Evolutionary conservation across 73 alveolate species (phyloP).

Genomic region (Paramecium sonneborni): DNA sequence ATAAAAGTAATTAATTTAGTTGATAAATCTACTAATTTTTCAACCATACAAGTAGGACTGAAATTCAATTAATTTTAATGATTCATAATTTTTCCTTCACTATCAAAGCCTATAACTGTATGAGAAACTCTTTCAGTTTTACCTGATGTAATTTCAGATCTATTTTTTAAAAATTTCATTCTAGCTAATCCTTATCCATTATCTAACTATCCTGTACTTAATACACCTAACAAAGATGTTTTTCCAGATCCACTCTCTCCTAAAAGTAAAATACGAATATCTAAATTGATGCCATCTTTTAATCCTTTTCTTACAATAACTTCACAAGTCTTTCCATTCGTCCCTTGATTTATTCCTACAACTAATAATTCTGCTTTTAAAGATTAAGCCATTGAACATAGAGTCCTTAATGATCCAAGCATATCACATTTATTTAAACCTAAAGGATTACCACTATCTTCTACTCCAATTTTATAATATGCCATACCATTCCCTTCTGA

Average conservation of each 20-base stretch:
- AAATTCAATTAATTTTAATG: constrained; percentile 47
- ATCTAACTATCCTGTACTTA: constrained; percentile 85
- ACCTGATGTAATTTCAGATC: constrained; percentile 88
- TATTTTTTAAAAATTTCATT: constrained; percentile 82
- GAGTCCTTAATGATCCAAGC: constrained; percentile 85
- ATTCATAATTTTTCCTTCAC: constrained; percentile 91
- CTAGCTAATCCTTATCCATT: constrained; percentile 95
- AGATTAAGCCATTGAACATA: constrained; percentile 84
- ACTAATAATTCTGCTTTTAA: constrained; percentile 80
- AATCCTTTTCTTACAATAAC: constrained; percentile 83
- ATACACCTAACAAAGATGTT: constrained; percentile 87
- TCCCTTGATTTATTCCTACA: constrained; percentile 72
- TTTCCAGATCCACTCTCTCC: constrained; percentile 93
- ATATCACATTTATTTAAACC: constrained; percentile 92
- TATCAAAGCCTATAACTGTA: constrained; percentile 93
- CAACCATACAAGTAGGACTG: neutral
- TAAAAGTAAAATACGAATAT: constrained; percentile 83
- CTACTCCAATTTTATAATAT: constrained; percentile 93
- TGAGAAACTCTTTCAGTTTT: constrained; percentile 89
- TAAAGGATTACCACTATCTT: constrained; percentile 93
- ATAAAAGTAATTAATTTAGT: constrained; percentile 80
- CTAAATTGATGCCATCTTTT: constrained; percentile 80
- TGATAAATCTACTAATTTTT: neutral
- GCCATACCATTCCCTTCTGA: constrained; percentile 96
- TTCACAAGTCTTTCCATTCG: constrained; percentile 89